Evolutionary conservation across 208 protist genomes (phyloP), one percentile per base, ranked within the genome.

Genomic region (Trypanosoma vivax): DNA sequence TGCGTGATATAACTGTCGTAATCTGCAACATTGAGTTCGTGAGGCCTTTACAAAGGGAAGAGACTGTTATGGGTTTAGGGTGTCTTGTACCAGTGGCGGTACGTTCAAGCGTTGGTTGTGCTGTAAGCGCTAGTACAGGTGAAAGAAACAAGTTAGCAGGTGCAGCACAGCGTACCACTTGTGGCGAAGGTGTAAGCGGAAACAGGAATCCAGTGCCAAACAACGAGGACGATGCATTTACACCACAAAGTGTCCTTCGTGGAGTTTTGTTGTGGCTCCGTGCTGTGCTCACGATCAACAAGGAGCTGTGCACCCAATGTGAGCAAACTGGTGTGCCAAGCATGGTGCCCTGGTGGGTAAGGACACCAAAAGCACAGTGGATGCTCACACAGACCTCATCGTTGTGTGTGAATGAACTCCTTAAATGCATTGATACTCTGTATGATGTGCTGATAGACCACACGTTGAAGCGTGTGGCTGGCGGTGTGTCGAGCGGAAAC

Each of bases 181-280:
- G 16, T 4, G 24, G 14, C 6, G n/a, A 14, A 25, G 10, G 33
- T 5, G 2, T 31, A 23, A 31, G 29, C 18, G 14, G 11, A 24
- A 7, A 7, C 25, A 5, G 50, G 58, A 40, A n/a, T n/a, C n/a
- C n/a, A n/a, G n/a, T n/a, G n/a, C n/a, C n/a, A n/a, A n/a, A n/a
- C n/a, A 65, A 65, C 33, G 65, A 62, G 28, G 58, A 53, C 13
- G 33, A 57, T n/a, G 47, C 60, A 1, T 65, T 81, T 24, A 81
- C 61, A 2, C 65, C 60, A 11, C 51, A 65, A 43, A 76, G 50
- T 40, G 66, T 83, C 2, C 30, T 87, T 19, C 55, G 66, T 16
- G 74, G 71, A 2, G 50, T 68, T 16, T 40, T 76, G 38, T 23
- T 50, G 1, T 76, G 67, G 67, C 29, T 87, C n/a, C 47, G 31